A percentile compares a stretch with the other conserved stretches of the same genome.
Conservation (phyloP, 2,329 filamentous ascomycete genomes). For the Epicoccum sorghinum region DNA sequence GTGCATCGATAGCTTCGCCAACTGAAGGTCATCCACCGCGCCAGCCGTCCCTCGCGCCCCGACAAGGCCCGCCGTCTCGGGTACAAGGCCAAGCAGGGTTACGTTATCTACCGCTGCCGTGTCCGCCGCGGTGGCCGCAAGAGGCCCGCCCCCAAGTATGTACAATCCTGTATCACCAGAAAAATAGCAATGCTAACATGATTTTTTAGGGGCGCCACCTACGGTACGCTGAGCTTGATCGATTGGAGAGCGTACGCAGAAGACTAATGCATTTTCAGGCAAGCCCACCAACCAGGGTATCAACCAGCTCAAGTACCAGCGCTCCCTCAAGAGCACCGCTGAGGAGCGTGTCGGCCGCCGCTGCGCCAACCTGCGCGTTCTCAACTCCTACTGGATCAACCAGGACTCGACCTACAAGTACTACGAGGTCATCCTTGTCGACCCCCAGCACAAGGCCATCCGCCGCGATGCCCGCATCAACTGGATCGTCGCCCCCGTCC, state of each 20-base stretch:
- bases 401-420: constrained; percentile 99
- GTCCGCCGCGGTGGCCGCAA: constrained; percentile 99
- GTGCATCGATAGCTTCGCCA: constrained; percentile 99
- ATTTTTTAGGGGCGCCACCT: constrained; percentile 80
- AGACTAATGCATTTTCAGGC: constrained; percentile 63
- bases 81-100: constrained; percentile 99
- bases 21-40: constrained; percentile 99
- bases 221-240: constrained; percentile 68
- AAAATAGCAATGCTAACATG: constrained; percentile 50
- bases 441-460: constrained; percentile 99
- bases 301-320: constrained; percentile 99
- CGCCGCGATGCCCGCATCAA: constrained; percentile 99
- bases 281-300: constrained; percentile 99
- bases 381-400: constrained; percentile 99
- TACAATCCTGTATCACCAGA: constrained; percentile 4
- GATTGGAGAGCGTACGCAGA: neutral
- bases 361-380: constrained; percentile 97
- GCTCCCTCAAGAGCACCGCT: constrained; percentile 94
- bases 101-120: constrained; percentile 99
- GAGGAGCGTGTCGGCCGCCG: constrained; percentile 99
- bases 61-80: constrained; percentile 99
- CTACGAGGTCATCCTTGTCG: constrained; percentile 99
- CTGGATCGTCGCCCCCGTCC: constrained; percentile 99
- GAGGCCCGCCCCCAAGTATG: constrained; percentile 81
- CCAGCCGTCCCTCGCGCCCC: constrained; percentile 95